These are phyloP conservation scores for Ilyonectria destructans DNA, from an alignment of 2,329 filamentous ascomycete genomes.

Conservation along the genomic window DNA sequence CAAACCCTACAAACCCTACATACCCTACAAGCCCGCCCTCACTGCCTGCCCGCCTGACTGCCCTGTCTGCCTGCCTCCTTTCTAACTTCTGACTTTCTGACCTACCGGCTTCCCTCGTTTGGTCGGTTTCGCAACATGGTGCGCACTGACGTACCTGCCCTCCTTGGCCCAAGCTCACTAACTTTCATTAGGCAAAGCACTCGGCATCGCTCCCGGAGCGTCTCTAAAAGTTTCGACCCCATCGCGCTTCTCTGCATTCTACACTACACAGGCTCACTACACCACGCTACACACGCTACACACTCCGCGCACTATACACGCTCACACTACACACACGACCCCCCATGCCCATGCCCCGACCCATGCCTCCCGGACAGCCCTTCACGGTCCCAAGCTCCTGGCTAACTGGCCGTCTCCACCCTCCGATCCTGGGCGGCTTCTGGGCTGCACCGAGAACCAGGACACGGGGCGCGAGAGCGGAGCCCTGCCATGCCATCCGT, in stretches of 20 bases:
- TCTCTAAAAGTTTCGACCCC: constrained; percentile 33
- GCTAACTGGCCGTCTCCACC: constrained; percentile 39
- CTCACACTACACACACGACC: constrained; percentile 14
- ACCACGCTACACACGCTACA: background rate
- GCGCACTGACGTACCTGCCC: constrained; percentile 22
- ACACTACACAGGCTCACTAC: constrained; percentile 5
- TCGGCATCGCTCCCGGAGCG: constrained; percentile 49
- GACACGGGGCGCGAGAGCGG: constrained; percentile 44
- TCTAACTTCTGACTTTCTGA: constrained; percentile 1
- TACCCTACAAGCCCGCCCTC: background rate
- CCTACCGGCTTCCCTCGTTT: constrained; percentile 7
- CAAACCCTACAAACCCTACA: background rate
- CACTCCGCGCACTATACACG: constrained; percentile 26
- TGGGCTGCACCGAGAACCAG: constrained; percentile 49
- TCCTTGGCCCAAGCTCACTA: constrained; percentile 15
- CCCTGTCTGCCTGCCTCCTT: background rate
- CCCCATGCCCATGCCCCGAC: constrained; percentile 32
- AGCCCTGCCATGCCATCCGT: constrained; percentile 38
- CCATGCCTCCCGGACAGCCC: constrained; percentile 26
- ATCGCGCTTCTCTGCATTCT: constrained; percentile 25
- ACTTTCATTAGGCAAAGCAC: constrained; percentile 25
- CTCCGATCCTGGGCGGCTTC: constrained; percentile 44
- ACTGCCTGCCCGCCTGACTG: background rate
- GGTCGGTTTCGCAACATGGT: constrained; percentile 13
- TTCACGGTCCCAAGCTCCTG: constrained; percentile 36